Evolutionary conservation across 768 basidiomycete genomes (phyloP), one percentile per base, ranked within the genome.

Genomic region (Phaeotremella fagi): DNA sequence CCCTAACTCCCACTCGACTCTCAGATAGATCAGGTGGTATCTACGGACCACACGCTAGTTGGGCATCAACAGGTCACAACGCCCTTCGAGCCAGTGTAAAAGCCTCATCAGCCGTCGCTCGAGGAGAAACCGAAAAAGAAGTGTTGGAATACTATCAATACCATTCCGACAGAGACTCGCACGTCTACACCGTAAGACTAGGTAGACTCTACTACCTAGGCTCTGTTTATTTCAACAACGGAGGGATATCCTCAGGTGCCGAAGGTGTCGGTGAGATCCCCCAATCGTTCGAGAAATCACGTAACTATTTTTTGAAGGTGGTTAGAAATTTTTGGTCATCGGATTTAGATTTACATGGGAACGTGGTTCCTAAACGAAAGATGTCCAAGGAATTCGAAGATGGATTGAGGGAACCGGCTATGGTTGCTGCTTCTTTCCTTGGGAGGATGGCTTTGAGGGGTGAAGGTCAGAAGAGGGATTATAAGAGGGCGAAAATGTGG

Each of bases 171-270:
- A 83, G 90, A 24, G 90, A 89, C 24, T 88, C 91, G 62, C 82
- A 82, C 46, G 84, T 86, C 58, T 94, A 89, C 71, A 90, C 90
- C 1, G 90, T 87, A 74, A 83, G 88, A 15, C 81, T 98, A 1
- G 95, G 90, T n/a, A 86, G 89, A 75, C 87, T 98, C 9, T 94
- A 86, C 76, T 98, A 99, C 68, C 87, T 91, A 69, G 95, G 95
- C 16, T 90, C 88, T 53, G 86, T 97, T 29, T 97, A 95, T 66
- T 51, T 55, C n/a, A 78, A 82, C 9, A 73, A 79, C 14, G 90
- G 90, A 2, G 92, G 94, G 9, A 83, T 87, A 35, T 82, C 81
- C 2, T 90, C 88, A 1, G 89, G 90, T 15, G 87, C 88, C 23
- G 89, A 94, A 75, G 88, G 88, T n/a, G 90, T 90, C 24, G 90